Conservation (phyloP, 2,329 filamentous ascomycete genomes). For the Ceratocystis eucalypticola region DNA sequence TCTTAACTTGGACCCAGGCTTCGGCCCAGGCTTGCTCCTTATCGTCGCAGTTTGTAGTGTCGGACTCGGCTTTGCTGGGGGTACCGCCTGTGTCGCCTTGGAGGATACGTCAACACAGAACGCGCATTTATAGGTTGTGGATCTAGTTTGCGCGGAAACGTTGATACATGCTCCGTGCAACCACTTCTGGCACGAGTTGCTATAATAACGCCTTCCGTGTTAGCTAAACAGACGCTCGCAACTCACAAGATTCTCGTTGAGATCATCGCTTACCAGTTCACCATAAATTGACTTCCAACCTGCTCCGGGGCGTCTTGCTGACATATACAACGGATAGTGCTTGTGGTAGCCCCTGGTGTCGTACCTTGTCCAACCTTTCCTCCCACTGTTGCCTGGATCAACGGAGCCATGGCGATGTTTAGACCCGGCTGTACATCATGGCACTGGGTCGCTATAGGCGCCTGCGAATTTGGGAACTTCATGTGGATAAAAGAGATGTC, state of each 20-base stretch:
- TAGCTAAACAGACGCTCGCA: neutral
- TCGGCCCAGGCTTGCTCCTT: neutral
- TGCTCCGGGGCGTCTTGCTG: conserved; percentile 32
- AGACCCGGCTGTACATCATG: neutral
- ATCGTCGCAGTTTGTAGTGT: conserved; percentile 19
- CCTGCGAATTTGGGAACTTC: neutral
- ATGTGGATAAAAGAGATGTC: neutral
- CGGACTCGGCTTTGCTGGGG: conserved; percentile 23
- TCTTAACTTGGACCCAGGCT: neutral
- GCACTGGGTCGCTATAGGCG: neutral
- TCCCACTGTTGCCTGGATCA: neutral
- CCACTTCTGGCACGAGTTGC: conserved; percentile 52
- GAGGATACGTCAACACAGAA: conserved; percentile 47
- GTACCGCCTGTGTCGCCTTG: conserved; percentile 35
- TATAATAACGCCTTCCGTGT: conserved; percentile 24
- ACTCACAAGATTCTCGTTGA: neutral
- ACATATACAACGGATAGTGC: conserved; percentile 43
- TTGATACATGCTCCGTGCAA: conserved; percentile 51
- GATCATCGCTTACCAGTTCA: conserved; percentile 44
- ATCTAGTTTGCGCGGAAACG: conserved; percentile 42
- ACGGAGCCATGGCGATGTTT: conserved; percentile 2
- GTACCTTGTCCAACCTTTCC: conserved; percentile 18
- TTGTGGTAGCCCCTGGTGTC: neutral
- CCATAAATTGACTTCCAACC: conserved; percentile 37
- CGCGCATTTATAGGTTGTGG: conserved; percentile 49